Evolutionary conservation across 257 asterid genomes (phyloP).

Genomic region (Gentiana macrophylla): DNA sequence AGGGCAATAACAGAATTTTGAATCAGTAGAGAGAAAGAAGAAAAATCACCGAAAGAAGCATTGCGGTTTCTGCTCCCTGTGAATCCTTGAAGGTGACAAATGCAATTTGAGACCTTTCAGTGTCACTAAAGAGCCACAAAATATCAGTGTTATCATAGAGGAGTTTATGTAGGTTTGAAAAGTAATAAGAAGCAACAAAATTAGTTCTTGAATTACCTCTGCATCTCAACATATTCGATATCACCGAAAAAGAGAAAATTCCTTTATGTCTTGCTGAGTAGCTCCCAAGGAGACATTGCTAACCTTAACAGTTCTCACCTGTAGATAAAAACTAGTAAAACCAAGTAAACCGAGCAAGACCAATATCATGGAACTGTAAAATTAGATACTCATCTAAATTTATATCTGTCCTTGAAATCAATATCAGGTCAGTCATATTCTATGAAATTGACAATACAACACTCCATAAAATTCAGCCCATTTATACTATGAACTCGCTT

Average conservation of each 20-base stretch:
- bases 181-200: conserved; percentile 4
- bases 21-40: neutral
- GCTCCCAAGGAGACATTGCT: conserved; percentile 86
- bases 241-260: conserved; percentile 94
- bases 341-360: neutral
- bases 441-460: too few relatives aligned
- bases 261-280: conserved; percentile 65
- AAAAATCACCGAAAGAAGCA: conserved; percentile 80
- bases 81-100: conserved; percentile 86
- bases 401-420: too few relatives aligned
- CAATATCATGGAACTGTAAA: neutral
- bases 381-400: neutral
- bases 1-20: neutral
- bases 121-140: conserved; percentile 42
- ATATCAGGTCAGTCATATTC: too few relatives aligned
- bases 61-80: conserved; percentile 97
- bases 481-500: too few relatives aligned
- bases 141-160: neutral
- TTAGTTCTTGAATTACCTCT: conserved; percentile 33
- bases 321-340: conserved; percentile 9
- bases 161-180: neutral
- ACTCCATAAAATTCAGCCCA: too few relatives aligned
- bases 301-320: conserved; percentile 80
- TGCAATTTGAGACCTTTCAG: conserved; percentile 81
- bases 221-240: conserved; percentile 87